Evolutionary conservation across 345 rosid species (phyloP).

Genomic region (Hypericum androsaemum): DNA sequence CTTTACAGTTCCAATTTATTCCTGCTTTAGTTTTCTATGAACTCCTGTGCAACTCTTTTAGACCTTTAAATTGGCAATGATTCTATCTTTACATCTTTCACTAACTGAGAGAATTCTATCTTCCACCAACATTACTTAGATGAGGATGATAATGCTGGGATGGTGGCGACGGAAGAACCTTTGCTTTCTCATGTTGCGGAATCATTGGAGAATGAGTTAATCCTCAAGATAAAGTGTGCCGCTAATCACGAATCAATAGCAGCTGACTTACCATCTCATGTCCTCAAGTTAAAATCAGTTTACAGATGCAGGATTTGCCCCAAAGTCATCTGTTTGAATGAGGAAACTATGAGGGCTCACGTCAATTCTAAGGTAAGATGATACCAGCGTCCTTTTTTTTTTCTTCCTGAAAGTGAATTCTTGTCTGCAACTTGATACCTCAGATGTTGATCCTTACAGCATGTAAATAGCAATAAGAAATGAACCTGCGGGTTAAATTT

Average conservation of each 20-base stretch:
- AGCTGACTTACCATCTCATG: slow-evolving; percentile 45
- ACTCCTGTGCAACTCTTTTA: no score
- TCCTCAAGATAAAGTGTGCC: background rate
- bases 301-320: slow-evolving; percentile 86
- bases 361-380: slow-evolving; percentile 63
- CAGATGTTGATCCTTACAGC: background rate
- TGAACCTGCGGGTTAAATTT: no score
- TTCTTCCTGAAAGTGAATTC: background rate
- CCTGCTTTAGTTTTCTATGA: no score
- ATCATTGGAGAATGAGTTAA: slow-evolving; percentile 9
- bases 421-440: background rate
- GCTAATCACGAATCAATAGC: slow-evolving; percentile 23
- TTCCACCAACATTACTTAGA: slow-evolving; percentile 8
- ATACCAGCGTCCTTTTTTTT: background rate
- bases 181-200: slow-evolving; percentile 7
- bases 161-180: slow-evolving; percentile 15
- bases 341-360: slow-evolving; percentile 54
- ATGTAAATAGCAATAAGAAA: no score
- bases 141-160: slow-evolving; percentile 36
- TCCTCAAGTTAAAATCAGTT: slow-evolving; percentile 58
- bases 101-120: slow-evolving; percentile 21
- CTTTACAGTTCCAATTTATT: no score
- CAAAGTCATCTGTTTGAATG: slow-evolving; percentile 54
- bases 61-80: background rate
- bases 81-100: slow-evolving; percentile 10